Percentiles rank a stretch among this genome's conserved stretches.
These are phyloP conservation scores for Hyaloscypha bicolor DNA, from an alignment of 495 filamentous ascomycete species.

Conservation along the genomic window DNA sequence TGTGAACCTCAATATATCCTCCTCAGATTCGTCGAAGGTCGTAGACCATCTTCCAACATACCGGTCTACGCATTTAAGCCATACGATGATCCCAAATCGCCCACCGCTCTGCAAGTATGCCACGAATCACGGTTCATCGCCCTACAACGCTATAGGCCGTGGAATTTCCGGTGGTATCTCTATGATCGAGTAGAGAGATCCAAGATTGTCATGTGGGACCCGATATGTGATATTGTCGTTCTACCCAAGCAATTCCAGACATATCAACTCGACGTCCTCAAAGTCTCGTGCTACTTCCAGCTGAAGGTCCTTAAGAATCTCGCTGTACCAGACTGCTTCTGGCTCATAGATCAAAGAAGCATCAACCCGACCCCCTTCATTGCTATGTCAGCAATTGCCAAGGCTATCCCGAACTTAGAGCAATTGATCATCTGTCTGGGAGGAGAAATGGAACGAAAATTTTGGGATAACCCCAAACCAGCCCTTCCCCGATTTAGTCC, in stretches of 20 bases:
- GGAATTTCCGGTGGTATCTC: not conserved
- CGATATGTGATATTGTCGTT: not conserved
- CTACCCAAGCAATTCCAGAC: not conserved
- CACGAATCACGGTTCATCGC: not conserved
- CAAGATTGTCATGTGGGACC: not conserved
- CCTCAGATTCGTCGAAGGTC: not conserved
- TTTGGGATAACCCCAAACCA: not conserved
- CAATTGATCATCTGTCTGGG: not conserved
- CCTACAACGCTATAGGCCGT: not conserved
- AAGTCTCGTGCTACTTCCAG: not conserved
- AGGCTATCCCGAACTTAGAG: not conserved
- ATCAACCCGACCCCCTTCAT: not conserved
- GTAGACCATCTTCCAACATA: not conserved
- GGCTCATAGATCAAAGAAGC: not conserved
- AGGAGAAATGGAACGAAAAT: not conserved
- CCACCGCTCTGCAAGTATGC: not conserved
- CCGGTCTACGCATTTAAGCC: not conserved
- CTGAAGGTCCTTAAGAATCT: not conserved
- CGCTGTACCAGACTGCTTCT: not conserved
- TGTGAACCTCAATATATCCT: not conserved
- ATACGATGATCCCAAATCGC: not conserved
- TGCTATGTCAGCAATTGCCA: not conserved
- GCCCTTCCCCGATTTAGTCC: not conserved
- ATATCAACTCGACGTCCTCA: not conserved
- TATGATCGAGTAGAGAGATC: not conserved